Conservation (phyloP, 306 rosid genomes). For the Cotoneaster glaucophyllus region DNA sequence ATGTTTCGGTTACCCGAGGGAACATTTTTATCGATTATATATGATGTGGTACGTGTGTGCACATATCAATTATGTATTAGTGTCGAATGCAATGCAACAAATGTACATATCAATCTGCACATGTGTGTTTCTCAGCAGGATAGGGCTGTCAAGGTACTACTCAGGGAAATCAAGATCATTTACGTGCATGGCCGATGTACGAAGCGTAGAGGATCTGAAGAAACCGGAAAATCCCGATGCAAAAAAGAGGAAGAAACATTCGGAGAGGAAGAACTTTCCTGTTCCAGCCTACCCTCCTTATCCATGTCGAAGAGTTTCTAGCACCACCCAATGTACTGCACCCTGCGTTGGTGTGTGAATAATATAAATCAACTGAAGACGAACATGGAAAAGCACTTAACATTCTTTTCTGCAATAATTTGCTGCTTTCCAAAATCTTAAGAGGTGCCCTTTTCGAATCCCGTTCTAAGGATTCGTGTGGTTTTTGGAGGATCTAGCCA, state of each 20-base stretch:
- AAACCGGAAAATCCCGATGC: slow-evolving; percentile 51
- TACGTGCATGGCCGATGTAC: slow-evolving; percentile 65
- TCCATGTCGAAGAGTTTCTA: slow-evolving; percentile 52
- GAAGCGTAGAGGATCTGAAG: slow-evolving; percentile 59
- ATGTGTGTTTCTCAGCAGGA: slow-evolving; percentile 24
- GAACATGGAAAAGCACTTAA: background rate
- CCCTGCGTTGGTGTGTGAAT: slow-evolving; percentile 42
- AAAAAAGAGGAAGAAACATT: slow-evolving; percentile 61
- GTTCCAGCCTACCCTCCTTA: slow-evolving; percentile 18
- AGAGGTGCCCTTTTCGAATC: background rate
- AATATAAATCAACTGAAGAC: background rate
- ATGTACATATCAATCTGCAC: background rate
- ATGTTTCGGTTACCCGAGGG: background rate
- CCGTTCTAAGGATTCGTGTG: background rate
- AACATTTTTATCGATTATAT: background rate
- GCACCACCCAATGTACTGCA: slow-evolving; percentile 38
- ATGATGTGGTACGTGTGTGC: background rate
- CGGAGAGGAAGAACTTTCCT: slow-evolving; percentile 28
- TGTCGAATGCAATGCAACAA: background rate
- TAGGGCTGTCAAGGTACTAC: slow-evolving; percentile 69
- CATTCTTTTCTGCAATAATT: background rate
- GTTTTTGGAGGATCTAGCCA: background rate
- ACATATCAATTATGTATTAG: background rate
- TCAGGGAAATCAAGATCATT: slow-evolving; percentile 86
- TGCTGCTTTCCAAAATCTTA: slow-evolving; percentile 1